Conservation (phyloP, 805 yeast genomes). For the Kockiozyma suomiensis region DNA sequence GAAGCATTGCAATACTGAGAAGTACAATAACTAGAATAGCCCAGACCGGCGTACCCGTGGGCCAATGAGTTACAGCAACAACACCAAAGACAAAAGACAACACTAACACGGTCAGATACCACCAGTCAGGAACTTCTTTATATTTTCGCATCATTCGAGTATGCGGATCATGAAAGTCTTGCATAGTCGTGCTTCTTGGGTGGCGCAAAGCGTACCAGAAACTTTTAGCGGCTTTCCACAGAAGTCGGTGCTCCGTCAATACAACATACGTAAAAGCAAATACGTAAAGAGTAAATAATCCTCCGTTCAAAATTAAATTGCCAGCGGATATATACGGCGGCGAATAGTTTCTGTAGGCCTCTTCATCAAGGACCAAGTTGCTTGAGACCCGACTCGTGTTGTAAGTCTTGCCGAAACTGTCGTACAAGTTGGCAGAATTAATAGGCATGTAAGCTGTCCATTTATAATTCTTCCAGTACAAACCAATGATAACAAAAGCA, state of each 20-base stretch:
- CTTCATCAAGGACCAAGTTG: constrained; percentile 32
- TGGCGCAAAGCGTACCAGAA: constrained; percentile 52
- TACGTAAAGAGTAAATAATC: constrained; percentile 52
- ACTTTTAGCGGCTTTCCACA: constrained; percentile 60
- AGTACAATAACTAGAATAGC: constrained; percentile 59
- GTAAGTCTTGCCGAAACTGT: constrained; percentile 51
- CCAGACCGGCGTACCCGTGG: constrained; percentile 59
- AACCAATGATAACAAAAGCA: constrained; percentile 37
- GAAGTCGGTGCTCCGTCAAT: constrained; percentile 59
- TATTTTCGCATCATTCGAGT: constrained; percentile 51
- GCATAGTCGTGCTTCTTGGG: constrained; percentile 47
- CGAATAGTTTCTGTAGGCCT: constrained; percentile 21
- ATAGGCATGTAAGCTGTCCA: constrained; percentile 58
- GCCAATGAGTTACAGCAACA: constrained; percentile 41
- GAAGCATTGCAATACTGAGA: constrained; percentile 56
- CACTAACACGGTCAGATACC: constrained; percentile 45
- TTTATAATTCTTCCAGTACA: constrained; percentile 51
- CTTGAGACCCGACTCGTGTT: constrained; percentile 48
- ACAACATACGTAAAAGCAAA: constrained; percentile 64
- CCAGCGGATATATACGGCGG: constrained; percentile 44
- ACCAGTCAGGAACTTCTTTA: constrained; percentile 60
- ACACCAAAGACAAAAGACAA: constrained; percentile 42
- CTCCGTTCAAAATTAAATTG: constrained; percentile 50
- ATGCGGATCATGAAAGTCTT: constrained; percentile 52
- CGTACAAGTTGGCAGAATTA: constrained; percentile 47